A percentile compares a stretch with the other conserved stretches of the same genome.
Conservation (phyloP, 257 asterid genomes). For the Jasminum sambac region DNA sequence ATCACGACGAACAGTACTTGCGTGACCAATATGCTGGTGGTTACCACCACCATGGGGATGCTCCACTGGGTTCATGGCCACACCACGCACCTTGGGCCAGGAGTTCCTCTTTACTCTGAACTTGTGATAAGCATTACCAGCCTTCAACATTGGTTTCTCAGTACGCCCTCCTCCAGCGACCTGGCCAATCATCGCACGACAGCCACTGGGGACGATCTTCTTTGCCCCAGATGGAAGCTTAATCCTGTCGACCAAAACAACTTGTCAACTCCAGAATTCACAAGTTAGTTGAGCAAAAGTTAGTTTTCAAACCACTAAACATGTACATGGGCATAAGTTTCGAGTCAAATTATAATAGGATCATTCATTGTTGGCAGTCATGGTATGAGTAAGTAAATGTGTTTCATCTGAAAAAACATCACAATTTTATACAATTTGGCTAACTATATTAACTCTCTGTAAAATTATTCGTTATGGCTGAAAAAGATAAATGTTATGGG, state of each 20-base stretch:
- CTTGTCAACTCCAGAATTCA: background rate
- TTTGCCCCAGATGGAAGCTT: conserved; percentile 62
- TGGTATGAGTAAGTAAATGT: background rate
- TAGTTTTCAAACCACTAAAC: background rate
- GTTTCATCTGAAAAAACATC: background rate
- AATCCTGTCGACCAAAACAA: conserved; percentile 25
- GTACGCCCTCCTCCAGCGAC: conserved; percentile 64
- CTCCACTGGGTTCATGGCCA: conserved; percentile 69
- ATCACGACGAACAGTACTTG: conserved; percentile 64
- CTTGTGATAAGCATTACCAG: conserved; percentile 58
- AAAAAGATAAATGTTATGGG: no score
- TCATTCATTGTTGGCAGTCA: background rate
- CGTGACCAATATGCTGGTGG: conserved; percentile 66
- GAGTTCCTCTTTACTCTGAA: conserved; percentile 63
- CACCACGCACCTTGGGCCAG: conserved; percentile 75
- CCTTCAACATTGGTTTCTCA: conserved; percentile 53
- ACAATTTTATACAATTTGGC: no score
- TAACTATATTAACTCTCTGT: no score
- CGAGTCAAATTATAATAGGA: background rate
- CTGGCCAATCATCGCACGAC: conserved; percentile 61
- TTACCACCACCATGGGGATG: conserved; percentile 80
- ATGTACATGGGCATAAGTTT: background rate
- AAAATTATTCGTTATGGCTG: no score
- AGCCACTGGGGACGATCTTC: conserved; percentile 56
- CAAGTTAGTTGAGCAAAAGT: no score